A percentile compares a stretch with the other conserved stretches of the same genome.
Evolutionary conservation across 108 stramenopile genomes (phyloP).

Genomic region (Cyclotella kingstonii): DNA sequence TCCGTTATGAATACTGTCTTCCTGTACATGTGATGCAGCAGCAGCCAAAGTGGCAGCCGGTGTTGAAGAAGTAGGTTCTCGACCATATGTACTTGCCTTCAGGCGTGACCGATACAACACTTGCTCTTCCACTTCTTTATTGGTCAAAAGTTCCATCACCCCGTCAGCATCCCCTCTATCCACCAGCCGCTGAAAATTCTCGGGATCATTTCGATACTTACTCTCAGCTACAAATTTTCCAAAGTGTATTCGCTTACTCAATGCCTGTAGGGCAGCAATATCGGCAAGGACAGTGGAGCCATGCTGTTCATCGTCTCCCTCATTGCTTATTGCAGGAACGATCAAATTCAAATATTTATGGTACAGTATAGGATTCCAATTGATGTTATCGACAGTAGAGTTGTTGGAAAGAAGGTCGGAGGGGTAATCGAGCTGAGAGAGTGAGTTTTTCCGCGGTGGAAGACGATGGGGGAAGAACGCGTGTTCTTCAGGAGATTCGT

Average conservation of each 20-base stretch:
- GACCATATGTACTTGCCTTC: slow-evolving; percentile 94
- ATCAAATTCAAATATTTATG: slow-evolving; percentile 79
- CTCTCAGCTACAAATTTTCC: slow-evolving; percentile 98
- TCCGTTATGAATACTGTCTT: no score
- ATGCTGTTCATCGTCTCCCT: slow-evolving; percentile 97
- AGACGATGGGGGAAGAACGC: slow-evolving; percentile 91
- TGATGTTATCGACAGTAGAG: slow-evolving; percentile 67
- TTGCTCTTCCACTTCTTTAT: slow-evolving; percentile 91
- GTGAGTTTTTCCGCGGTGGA: slow-evolving; percentile 60
- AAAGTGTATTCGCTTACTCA: slow-evolving; percentile 92
- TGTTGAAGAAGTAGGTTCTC: slow-evolving; percentile 72
- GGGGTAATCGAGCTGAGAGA: slow-evolving; percentile 87
- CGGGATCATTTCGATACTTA: slow-evolving; percentile 89
- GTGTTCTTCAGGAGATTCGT: slow-evolving; percentile 97
- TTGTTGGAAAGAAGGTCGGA: slow-evolving; percentile 63
- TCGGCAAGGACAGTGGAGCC: slow-evolving; percentile 89
- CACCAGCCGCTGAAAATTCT: slow-evolving; percentile 84
- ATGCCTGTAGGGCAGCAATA: slow-evolving; percentile 88
- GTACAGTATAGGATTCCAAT: slow-evolving; percentile 89
- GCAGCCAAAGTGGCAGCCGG: slow-evolving; percentile 62
- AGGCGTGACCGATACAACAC: slow-evolving; percentile 87
- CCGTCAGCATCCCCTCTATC: slow-evolving; percentile 92
- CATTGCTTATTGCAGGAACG: slow-evolving; percentile 70
- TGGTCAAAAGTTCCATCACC: slow-evolving; percentile 92
- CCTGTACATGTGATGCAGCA: slow-evolving; percentile 78